A percentile compares a stretch with the other conserved stretches of the same genome.
Conservation (phyloP, 1,284 basidiomycete species). For the Papiliotrema fonsecae region DNA sequence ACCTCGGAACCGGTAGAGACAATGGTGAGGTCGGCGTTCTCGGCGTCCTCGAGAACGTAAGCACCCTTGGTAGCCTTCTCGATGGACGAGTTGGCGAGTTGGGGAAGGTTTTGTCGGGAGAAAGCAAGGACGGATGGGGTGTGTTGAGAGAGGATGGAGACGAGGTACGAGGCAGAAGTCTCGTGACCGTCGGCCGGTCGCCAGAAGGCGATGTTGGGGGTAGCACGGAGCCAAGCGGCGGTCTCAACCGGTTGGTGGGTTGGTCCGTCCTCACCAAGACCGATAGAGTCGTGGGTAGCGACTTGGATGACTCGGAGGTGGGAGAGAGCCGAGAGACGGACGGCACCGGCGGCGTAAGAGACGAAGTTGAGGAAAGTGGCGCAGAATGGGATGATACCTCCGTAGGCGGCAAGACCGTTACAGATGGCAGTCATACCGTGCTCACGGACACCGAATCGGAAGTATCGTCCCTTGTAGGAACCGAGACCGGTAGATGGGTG, state of each 20-base stretch:
- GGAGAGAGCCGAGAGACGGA: constrained; percentile 84
- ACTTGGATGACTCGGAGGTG: constrained; percentile 67
- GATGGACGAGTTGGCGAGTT: constrained; percentile 80
- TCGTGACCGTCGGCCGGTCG: constrained; percentile 91
- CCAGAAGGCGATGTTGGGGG: constrained; percentile 87
- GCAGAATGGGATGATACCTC: constrained; percentile 72
- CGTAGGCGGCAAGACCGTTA: constrained; percentile 82
- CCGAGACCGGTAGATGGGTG: constrained; percentile 79
- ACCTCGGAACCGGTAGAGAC: constrained; percentile 81
- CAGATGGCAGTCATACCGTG: constrained; percentile 95
- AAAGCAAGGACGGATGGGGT: constrained; percentile 63
- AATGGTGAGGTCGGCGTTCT: constrained; percentile 70
- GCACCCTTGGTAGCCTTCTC: constrained; percentile 80
- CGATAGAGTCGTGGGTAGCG: constrained; percentile 85
- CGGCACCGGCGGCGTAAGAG: constrained; percentile 84
- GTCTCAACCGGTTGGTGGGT: constrained; percentile 95
- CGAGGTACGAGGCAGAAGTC: constrained; percentile 82
- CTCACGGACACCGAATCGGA: constrained; percentile 95
- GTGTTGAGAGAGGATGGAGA: constrained; percentile 64
- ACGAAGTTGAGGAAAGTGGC: constrained; percentile 95
- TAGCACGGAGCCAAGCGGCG: constrained; percentile 76
- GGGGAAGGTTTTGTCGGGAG: constrained; percentile 60
- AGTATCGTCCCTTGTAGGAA: constrained; percentile 78
- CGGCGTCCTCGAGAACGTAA: constrained; percentile 79
- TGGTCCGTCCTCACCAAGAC: constrained; percentile 88